Percentiles rank a stretch among this genome's conserved stretches.
Evolutionary conservation across 2,329 filamentous ascomycete genomes (phyloP).

Genomic region (Calonectria ilicicola): DNA sequence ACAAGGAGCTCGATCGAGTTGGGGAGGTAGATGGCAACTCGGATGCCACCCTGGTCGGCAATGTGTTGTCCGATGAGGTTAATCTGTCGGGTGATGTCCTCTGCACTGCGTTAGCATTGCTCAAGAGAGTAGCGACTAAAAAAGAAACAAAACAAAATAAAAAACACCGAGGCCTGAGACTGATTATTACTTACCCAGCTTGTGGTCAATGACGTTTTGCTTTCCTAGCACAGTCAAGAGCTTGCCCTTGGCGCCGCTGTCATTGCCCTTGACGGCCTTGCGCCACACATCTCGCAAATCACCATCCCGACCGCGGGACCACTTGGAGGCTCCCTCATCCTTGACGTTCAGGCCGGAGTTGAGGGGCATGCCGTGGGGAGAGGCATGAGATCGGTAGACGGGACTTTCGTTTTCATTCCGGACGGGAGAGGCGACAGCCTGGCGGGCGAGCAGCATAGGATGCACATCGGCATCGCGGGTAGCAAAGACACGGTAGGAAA

Average conservation of each 20-base stretch:
- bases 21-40: constrained; percentile 89
- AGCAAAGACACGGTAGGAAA: constrained; percentile 78
- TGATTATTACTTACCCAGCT: constrained; percentile 59
- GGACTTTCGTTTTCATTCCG: constrained; percentile 88
- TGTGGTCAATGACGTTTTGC: constrained; percentile 79
- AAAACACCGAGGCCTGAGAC: neutral
- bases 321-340: constrained; percentile 82
- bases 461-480: constrained; percentile 89
- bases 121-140: neutral
- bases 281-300: constrained; percentile 94
- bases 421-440: constrained; percentile 82
- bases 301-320: constrained; percentile 85
- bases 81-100: constrained; percentile 85
- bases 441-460: constrained; percentile 88
- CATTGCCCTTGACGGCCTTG: constrained; percentile 72
- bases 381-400: constrained; percentile 84
- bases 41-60: constrained; percentile 76
- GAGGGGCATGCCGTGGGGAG: constrained; percentile 86
- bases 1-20: constrained; percentile 92
- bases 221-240: constrained; percentile 85
- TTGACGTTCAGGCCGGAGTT: constrained; percentile 85
- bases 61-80: constrained; percentile 86
- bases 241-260: constrained; percentile 76
- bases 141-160: no score
- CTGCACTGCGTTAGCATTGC: constrained; percentile 47